phyloP scores from a whole-genome alignment of 2,329 filamentous ascomycete species.

The Hymenoscyphus repandus region DNA sequence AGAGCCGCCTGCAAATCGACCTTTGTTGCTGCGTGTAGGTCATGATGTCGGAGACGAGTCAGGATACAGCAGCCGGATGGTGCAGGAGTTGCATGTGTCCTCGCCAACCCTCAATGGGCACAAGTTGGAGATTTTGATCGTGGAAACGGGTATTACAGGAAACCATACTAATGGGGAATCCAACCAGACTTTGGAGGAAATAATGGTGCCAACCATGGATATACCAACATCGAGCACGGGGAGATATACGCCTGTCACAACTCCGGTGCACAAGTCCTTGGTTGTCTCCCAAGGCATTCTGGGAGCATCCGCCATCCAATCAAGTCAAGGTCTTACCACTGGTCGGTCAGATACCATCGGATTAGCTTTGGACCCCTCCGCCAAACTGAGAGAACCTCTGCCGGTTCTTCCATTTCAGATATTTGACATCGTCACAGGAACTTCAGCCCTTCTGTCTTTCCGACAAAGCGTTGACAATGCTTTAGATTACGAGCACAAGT shows the following conservation, averaged over 20 bases:
- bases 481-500: constrained; percentile 65
- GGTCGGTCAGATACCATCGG: constrained; percentile 38
- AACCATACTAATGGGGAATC: constrained; percentile 26
- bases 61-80: constrained; percentile 41
- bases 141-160: constrained; percentile 44
- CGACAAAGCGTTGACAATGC: constrained; percentile 66
- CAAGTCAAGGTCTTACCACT: constrained; percentile 32
- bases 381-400: constrained; percentile 27
- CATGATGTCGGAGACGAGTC: constrained; percentile 26
- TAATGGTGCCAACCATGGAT: constrained; percentile 72
- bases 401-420: constrained; percentile 42
- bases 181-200: constrained; percentile 49
- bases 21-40: constrained; percentile 58
- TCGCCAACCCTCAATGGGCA: constrained; percentile 56
- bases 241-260: constrained; percentile 61
- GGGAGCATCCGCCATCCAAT: constrained; percentile 53
- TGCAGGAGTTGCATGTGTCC: constrained; percentile 55
- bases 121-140: constrained; percentile 59
- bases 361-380: constrained; percentile 53
- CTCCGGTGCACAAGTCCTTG: constrained; percentile 79
- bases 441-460: constrained; percentile 59
- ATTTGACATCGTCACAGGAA: constrained; percentile 60
- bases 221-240: constrained; percentile 61
- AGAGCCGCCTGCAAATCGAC: constrained; percentile 40
- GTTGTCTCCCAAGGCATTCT: constrained; percentile 68